Base-by-base conservation (phyloP, 805 yeast genomes). In the Candida pini region DNA sequence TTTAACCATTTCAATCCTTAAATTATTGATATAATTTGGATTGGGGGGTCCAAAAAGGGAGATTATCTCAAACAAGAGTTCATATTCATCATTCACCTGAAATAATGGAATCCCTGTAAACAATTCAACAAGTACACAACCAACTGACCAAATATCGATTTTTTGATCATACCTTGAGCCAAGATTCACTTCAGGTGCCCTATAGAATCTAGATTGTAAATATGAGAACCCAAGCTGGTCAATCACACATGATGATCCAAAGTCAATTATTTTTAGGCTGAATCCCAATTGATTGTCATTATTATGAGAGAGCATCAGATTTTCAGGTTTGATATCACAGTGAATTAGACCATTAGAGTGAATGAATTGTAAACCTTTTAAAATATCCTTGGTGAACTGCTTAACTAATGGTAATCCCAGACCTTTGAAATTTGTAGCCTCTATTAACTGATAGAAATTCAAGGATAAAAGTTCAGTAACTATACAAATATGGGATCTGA, bases 61-160 rank as follows among this genome's bases (percentile, higher is more conserved):
- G 4, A 71, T 33, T 9, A 66, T 61, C 15, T 58, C 51, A 1
- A 68, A 66, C 21, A 73, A 47, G 30, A 74, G 68, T 29, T 71
- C 76, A 20, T 60, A 51, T 41, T 75, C 80, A 36, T 66, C 66
- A 28, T 58, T 62, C 1, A 73, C 76, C 4, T 77, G 72, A 25
- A 74, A 63, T 9, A 73, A 40, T 0, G 58, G 74, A 40, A 20
- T 64, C 43, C 81, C 81, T 48, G 43, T 68, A 47, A 83, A 89
- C 31, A 90, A 63, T 58, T 92, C 99, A 2, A 92, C 94, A 22
- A 87, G 76, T 33, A 92, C 86, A 54, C 97, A 84, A 0, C 96
- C 98, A 28, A 89, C 64, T 0, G 97, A 90, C 99, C 99, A 92
- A 78, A 90, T 62, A 46, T 74, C 81, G 24, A 75, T 73, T 44